Evolutionary conservation across 2,329 filamentous ascomycete species (phyloP).

Genomic region (Rutstroemia sp.): DNA sequence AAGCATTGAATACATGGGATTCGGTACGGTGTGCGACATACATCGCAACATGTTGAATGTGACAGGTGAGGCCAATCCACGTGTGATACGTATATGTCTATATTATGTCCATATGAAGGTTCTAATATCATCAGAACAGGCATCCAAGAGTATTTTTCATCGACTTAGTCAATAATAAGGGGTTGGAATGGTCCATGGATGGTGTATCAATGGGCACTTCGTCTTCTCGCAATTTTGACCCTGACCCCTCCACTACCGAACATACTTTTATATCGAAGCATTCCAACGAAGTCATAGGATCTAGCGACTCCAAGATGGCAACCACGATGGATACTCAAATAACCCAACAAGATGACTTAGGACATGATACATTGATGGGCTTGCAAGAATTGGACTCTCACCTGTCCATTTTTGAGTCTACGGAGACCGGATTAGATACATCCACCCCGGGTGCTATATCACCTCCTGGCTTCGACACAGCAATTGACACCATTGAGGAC

Average conservation of each 20-base stretch:
- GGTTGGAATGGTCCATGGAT: constrained; percentile 15
- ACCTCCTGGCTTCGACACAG: constrained; percentile 22
- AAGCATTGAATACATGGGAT: background rate
- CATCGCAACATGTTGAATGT: constrained; percentile 22
- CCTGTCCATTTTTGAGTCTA: constrained; percentile 30
- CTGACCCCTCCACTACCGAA: constrained; percentile 19
- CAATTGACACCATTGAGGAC: constrained; percentile 18
- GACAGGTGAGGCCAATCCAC: constrained; percentile 29
- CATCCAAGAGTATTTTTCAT: constrained; percentile 7
- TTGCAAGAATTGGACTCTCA: constrained; percentile 32
- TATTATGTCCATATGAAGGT: constrained; percentile 16
- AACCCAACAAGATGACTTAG: constrained; percentile 21
- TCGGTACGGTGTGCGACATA: constrained; percentile 11
- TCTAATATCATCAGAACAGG: constrained; percentile 19
- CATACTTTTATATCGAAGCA: constrained; percentile 26
- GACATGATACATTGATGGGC: constrained; percentile 31
- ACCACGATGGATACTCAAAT: constrained; percentile 29
- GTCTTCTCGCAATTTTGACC: constrained; percentile 17
- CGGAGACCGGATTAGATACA: constrained; percentile 21
- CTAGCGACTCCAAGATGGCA: constrained; percentile 30
- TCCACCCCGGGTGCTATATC: constrained; percentile 26
- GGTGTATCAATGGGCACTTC: constrained; percentile 25
- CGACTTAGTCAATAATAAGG: constrained; percentile 10
- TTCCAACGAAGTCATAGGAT: constrained; percentile 31
- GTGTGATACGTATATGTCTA: constrained; percentile 26